Evolutionary conservation across 345 rosid genomes (phyloP), one percentile per base, ranked within the genome.

Genomic region (Xanthoceras sorbifolium): DNA sequence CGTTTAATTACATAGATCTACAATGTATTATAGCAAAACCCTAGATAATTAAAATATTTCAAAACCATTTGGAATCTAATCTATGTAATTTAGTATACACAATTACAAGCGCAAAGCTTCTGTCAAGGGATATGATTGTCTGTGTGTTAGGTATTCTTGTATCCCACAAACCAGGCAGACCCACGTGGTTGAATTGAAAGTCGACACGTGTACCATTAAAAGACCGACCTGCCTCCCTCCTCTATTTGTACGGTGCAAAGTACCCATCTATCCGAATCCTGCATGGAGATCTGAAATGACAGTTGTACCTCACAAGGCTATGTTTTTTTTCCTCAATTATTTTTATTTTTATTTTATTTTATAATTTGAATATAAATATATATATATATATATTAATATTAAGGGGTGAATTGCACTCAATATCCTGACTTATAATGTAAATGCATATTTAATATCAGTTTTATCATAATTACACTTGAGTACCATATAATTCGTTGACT

Each of bases 221-320:
- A 6, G 2, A 1, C 9, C 31, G 12, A n/a, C 26, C n/a, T n/a
- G n/a, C 12, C 69, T 0, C 1, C 18, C 8, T 42, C n/a, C 28
- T 36, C 22, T 26, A n/a, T 48, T 18, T 1, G 86, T 84, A 84
- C 86, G 82, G 82, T 76, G 36, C 75, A 40, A 62, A 64, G 82
- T 78, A 80, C 79, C 81, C 81, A 70, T 74, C 76, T 71, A 67
- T 15, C 8, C 2, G 28, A 3, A 69, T 42, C n/a, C 8, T 29
- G 78, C 73, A 69, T 67, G 82, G 67, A 72, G 82, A 81, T 78
- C 82, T 64, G 79, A 69, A 46, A 36, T 57, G 86, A 78, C 81
- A 84, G 86, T 50, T 84, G 84, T 81, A 44, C 9, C 52, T 74
- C 76, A 73, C 78, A 68, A 32, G n/a, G 40, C 12, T 25, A 23